A percentile compares a stretch with the other conserved stretches of the same genome.
Evolutionary conservation across 768 basidiomycete species (phyloP).

Genomic region (Mycena kentingensis): DNA sequence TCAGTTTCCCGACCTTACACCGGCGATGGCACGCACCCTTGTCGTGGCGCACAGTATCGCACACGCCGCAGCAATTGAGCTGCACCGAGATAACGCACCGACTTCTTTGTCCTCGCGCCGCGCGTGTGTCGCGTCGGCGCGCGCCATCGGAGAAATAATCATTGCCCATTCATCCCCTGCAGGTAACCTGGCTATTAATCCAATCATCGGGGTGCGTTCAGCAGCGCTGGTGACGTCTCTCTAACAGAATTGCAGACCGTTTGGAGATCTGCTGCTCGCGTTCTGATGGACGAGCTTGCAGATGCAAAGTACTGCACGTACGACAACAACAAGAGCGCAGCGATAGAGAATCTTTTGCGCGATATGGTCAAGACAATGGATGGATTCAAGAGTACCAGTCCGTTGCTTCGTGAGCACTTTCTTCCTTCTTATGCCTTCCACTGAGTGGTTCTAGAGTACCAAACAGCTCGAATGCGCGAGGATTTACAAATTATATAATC

Average conservation of each 20-base stretch:
- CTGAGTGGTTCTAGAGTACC: neutral
- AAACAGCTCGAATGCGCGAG: neutral
- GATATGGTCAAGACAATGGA: neutral
- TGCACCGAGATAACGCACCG: constrained; percentile 4
- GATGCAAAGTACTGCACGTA: neutral
- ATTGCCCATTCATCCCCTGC: neutral
- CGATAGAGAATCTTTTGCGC: neutral
- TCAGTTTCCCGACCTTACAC: neutral
- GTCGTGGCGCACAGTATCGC: constrained; percentile 14
- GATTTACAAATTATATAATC: no score
- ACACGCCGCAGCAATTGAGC: constrained; percentile 16
- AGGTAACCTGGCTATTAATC: neutral
- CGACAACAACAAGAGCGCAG: neutral
- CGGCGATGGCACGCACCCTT: constrained; percentile 1
- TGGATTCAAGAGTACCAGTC: neutral
- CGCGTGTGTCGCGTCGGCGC: neutral
- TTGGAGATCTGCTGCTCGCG: neutral
- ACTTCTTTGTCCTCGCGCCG: neutral
- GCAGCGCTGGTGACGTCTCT: neutral
- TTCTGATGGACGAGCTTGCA: neutral
- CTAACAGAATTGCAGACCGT: neutral
- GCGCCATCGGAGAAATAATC: neutral
- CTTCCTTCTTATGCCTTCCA: neutral
- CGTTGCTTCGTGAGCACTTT: neutral
- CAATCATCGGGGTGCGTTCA: neutral